Conservation (phyloP, 2,329 filamentous ascomycete genomes). For the Nigrospora sphaerica region DNA sequence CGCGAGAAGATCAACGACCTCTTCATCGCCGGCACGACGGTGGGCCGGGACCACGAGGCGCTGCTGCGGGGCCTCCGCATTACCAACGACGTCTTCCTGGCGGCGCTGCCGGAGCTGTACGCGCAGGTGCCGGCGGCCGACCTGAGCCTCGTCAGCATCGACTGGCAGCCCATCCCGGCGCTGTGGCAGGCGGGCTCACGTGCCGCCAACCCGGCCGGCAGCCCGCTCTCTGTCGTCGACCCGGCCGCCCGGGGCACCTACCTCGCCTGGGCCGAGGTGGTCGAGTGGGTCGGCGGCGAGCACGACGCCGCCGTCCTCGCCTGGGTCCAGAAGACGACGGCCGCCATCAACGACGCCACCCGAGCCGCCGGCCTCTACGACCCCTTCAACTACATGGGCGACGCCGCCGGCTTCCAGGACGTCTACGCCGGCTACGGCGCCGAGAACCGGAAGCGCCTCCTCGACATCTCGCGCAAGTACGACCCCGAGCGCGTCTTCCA, state of each 20-base stretch:
- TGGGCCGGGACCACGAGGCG: constrained; percentile 11
- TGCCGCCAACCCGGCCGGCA: constrained; percentile 22
- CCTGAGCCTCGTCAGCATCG: constrained; percentile 10
- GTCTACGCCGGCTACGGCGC: constrained; percentile 25
- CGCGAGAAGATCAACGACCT: constrained; percentile 26
- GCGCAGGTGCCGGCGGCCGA: constrained; percentile 9
- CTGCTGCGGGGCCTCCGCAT: constrained; percentile 12
- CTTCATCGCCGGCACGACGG: constrained; percentile 26
- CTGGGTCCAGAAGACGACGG: constrained; percentile 10
- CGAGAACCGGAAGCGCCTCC: constrained; percentile 19
- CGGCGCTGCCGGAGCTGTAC: constrained; percentile 10
- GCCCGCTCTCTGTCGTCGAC: constrained; percentile 24
- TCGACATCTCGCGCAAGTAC: constrained; percentile 13
- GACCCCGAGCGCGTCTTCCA: constrained; percentile 13
- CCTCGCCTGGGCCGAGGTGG: constrained; percentile 14
- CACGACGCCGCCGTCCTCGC: constrained; percentile 18
- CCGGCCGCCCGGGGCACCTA: constrained; percentile 17
- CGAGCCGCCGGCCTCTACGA: constrained; percentile 23
- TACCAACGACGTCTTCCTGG: constrained; percentile 14
- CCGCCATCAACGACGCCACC: constrained; percentile 14
- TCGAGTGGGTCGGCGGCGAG: constrained; percentile 12
- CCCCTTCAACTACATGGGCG: constrained; percentile 33
- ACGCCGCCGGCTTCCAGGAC: constrained; percentile 27
- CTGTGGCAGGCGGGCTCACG: constrained; percentile 19
- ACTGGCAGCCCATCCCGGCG: constrained; percentile 25